These are phyloP conservation scores for Talaromyces piceae DNA, from an alignment of 2,329 filamentous ascomycete genomes.

Conservation along the genomic window DNA sequence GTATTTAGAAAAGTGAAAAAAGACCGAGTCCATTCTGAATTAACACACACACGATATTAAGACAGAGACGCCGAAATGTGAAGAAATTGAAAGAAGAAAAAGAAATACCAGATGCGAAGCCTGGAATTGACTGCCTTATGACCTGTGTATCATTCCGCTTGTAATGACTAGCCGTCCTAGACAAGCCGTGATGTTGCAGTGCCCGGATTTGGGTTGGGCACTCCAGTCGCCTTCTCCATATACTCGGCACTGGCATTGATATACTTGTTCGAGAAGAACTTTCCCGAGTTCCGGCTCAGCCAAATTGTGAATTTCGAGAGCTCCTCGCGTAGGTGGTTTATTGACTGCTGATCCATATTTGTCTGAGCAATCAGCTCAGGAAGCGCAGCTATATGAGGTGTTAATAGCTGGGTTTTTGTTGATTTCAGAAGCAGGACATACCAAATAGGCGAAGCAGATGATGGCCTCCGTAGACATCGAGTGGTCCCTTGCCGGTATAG, in stretches of 20 bases:
- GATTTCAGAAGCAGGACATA: constrained; percentile 40
- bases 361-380: constrained; percentile 94
- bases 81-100: background rate
- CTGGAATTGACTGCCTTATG: background rate
- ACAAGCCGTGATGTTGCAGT: constrained; percentile 28
- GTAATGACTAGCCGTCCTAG: constrained; percentile 1
- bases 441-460: constrained; percentile 84
- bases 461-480: constrained; percentile 86
- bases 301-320: constrained; percentile 78
- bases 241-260: constrained; percentile 35
- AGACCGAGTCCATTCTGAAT: background rate
- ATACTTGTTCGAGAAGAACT: constrained; percentile 59
- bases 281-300: constrained; percentile 67
- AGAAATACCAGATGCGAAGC: background rate
- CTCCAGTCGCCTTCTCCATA: constrained; percentile 27
- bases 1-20: background rate
- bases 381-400: constrained; percentile 5
- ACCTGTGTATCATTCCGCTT: background rate
- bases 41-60: background rate
- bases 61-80: background rate
- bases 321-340: constrained; percentile 81
- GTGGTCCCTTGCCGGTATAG: constrained; percentile 61
- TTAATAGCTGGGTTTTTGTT: constrained; percentile 47
- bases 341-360: constrained; percentile 92
- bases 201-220: constrained; percentile 21